Evolutionary conservation across 208 protist genomes (phyloP), one percentile per base, ranked within the genome.

Genomic region (Naegleria gruberi): DNA sequence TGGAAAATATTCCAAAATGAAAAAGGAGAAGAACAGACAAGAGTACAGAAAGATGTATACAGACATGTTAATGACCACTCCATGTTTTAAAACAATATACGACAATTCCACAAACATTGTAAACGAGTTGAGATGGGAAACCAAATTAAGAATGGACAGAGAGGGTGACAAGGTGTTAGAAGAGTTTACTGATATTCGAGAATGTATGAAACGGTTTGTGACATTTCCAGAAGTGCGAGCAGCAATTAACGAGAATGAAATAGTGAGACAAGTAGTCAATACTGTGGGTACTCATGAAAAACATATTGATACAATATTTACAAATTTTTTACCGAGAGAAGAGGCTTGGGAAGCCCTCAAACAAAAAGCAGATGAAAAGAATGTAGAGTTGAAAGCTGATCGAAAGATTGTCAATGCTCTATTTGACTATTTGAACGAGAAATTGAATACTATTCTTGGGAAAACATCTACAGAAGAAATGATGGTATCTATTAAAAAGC

Each of bases 401-500:
- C 34, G 83, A 10, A 87, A 87, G 30, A 42, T 87, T 47, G 43
- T 87, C 8, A 55, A 40, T 55, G 44, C 43, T 34, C 42, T 87
- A 19, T 87, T 87, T 87, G 83, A 87, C n/a, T 87, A 87, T 19
- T 41, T 87, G 17, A 87, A 87, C n/a, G 83, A 87, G 40, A 87
- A 87, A 37, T 40, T 87, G 17, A 87, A 87, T 34, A 55, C 41
- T 5, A 55, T 87, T 30, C 17, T 55, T 19, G 83, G 83, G 10
- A 40, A 87, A 5, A 87, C 7, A 37, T 17, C 19, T 0, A 55
- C n/a, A 6, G 83, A 87, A 37, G 30, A 55, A 26, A n/a, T 87
- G 44, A 41, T 87, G 34, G 83, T 57, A 41, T 42, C 83, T 6
- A 55, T 87, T 17, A 46, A 40, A 30, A 45, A 46, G 37, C 12